Evolutionary conservation across 139 green algal genomes (phyloP), one percentile per base, ranked within the genome.

Genomic region (Astrephomene gubernaculifera): DNA sequence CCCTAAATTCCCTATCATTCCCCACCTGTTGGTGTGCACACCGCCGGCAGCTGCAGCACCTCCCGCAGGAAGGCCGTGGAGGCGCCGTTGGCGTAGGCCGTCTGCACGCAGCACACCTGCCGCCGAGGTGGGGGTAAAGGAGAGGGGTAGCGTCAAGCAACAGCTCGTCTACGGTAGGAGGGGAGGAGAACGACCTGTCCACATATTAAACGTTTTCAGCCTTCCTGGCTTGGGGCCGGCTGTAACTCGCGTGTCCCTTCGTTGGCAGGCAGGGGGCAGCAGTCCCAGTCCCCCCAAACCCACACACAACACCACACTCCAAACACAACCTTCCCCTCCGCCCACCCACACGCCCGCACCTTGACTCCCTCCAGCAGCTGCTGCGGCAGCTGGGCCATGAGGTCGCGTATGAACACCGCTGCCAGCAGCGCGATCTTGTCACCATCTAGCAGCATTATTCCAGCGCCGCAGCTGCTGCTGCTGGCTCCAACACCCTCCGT

Each of bases 21-120:
- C 68, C 9, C 78, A 86, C 88, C 85, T 73, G 91, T 94, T 19
- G 89, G 76, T 4, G 89, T 93, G 70, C 89, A 93, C 25, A 81
- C 63, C 31, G 93, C 86, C 17, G 81, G n/a, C 35, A 96, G 70
- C 31, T 84, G 72, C 80, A 95, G 76, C 73, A 80, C 35, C 35
- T 93, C 7, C 10, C 33, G 68, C 2, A 98, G 78, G 90, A 95
- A 99, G 14, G 69, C 52, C 0, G 94, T 98, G 21, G 95, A 96
- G 0, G 91, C 93, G 0, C 96, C 96, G 87, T 99, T 99, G 33
- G 97, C 96, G 80, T 99, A 99, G 4, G 97, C 98, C 19, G 98
- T 99, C 90, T 99, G 98, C 41, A 99, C 96, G 31, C 99, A 93
- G 67, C 97, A 97, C 35, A 98, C 87, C 67, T 92, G 82, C 60